These are phyloP conservation scores for Rhododendron henanense DNA, from an alignment of 148 eudicot genomes.

Conservation along the genomic window DNA sequence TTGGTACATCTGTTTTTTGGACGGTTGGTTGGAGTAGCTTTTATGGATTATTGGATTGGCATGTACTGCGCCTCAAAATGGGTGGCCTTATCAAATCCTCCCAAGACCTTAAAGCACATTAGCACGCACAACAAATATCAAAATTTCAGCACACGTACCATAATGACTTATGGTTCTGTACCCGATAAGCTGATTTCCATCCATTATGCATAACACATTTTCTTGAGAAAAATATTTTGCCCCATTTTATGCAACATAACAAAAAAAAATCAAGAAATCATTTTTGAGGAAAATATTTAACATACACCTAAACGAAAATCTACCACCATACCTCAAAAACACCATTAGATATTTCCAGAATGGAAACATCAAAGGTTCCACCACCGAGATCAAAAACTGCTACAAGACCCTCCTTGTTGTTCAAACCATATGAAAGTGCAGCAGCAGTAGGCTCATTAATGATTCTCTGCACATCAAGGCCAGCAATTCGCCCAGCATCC, in stretches of 20 bases:
- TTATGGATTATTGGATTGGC: neutral
- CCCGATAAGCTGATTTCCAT: no score
- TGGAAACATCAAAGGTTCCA: slow-evolving; percentile 96
- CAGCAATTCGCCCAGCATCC: slow-evolving; percentile 93
- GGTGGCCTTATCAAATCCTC: neutral
- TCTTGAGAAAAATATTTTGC: neutral
- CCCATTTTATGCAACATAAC: neutral
- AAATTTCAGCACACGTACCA: neutral
- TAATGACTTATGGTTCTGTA: neutral
- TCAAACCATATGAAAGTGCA: slow-evolving; percentile 92
- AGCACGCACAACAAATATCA: neutral
- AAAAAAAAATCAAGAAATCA: neutral
- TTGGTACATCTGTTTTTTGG: neutral
- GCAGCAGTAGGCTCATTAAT: slow-evolving; percentile 99
- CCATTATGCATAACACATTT: neutral
- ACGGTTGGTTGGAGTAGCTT: neutral
- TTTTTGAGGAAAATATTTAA: neutral
- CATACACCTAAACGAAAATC: neutral
- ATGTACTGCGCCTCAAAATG: neutral
- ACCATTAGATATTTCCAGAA: slow-evolving; percentile 84
- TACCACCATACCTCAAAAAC: slow-evolving; percentile 75
- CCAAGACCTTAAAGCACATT: neutral
- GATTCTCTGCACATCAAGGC: slow-evolving; percentile 89
- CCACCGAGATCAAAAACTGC: slow-evolving; percentile 99
- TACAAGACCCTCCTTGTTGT: slow-evolving; percentile 86